phyloP scores from a whole-genome alignment of 371 early-diverging fungal genomes.

The Blastocladiella emersonii region DNA sequence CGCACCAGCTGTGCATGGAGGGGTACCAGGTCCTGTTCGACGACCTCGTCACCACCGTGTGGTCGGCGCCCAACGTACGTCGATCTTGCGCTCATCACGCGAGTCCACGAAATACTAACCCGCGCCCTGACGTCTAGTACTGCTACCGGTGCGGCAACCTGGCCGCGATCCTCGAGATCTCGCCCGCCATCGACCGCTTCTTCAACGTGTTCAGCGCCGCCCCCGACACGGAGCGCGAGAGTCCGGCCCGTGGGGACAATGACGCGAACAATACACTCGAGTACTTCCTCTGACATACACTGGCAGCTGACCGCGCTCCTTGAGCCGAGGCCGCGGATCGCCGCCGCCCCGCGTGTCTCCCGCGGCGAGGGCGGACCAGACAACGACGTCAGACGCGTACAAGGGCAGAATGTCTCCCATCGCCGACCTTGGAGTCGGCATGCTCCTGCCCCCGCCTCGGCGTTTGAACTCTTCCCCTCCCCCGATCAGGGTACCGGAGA shows the following conservation, averaged over 20 bases:
- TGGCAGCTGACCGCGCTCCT: too few species aligned
- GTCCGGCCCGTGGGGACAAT: not conserved
- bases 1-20: constrained; percentile 94
- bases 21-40: constrained; percentile 85
- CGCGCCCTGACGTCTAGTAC: too few species aligned
- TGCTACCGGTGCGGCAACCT: constrained; percentile 94
- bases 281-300: not conserved
- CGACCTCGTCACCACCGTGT: constrained; percentile 74
- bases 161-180: constrained; percentile 85
- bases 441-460: too few species aligned
- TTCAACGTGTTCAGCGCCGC: constrained; percentile 86
- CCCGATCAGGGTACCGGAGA: too few species aligned
- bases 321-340: too few species aligned
- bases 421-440: too few species aligned
- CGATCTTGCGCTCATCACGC: not conserved
- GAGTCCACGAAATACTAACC: constrained; percentile 39
- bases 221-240: constrained; percentile 55
- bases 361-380: too few species aligned
- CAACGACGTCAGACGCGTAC: too few species aligned
- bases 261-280: not conserved
- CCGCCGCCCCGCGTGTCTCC: too few species aligned
- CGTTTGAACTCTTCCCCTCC: too few species aligned
- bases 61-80: constrained; percentile 57
- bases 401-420: too few species aligned
- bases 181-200: constrained; percentile 54